phyloP scores from a whole-genome alignment of 2,329 filamentous ascomycete species.

The Aspergillus neoniger region DNA sequence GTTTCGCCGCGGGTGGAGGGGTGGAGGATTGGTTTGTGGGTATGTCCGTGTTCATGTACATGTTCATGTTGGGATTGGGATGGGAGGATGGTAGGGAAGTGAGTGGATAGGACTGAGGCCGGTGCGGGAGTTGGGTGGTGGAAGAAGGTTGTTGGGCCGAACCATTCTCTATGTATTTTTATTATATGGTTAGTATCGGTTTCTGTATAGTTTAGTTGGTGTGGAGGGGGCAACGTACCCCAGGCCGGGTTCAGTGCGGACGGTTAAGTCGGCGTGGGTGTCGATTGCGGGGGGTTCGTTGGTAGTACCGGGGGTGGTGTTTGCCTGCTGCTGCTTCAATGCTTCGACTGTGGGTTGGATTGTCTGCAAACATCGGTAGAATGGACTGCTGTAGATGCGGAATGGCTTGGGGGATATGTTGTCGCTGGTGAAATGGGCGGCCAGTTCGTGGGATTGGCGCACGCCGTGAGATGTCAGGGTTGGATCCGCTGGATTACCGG shows the following conservation, averaged over 20 bases:
- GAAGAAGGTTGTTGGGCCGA: conserved; percentile 76
- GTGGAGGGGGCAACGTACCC: conserved; percentile 42
- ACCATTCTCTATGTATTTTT: conserved; percentile 71
- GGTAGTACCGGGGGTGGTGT: neutral
- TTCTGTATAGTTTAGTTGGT: neutral
- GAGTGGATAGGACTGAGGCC: conserved; percentile 60
- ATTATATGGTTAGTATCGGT: too few relatives aligned
- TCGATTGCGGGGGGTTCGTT: conserved; percentile 33
- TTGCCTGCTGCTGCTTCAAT: conserved; percentile 29
- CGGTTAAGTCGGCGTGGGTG: conserved; percentile 36
- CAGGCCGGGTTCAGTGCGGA: conserved; percentile 55
- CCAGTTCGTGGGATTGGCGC: conserved; percentile 78
- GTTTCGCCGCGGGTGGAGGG: conserved; percentile 77
- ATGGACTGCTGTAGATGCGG: conserved; percentile 77
- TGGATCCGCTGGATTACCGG: conserved; percentile 84
- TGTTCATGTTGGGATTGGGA: too few relatives aligned
- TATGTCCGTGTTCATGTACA: too few relatives aligned
- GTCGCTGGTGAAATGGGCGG: conserved; percentile 37
- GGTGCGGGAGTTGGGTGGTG: conserved; percentile 78
- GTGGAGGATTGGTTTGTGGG: conserved; percentile 58
- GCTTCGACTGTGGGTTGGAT: conserved; percentile 63
- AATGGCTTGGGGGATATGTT: conserved; percentile 44
- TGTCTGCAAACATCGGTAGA: conserved; percentile 86
- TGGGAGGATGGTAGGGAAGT: conserved; percentile 57
- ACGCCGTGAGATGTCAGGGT: conserved; percentile 85